These are phyloP conservation scores for Colletotrichum camelliae DNA, from an alignment of 2,329 filamentous ascomycete species.

Conservation along the genomic window DNA sequence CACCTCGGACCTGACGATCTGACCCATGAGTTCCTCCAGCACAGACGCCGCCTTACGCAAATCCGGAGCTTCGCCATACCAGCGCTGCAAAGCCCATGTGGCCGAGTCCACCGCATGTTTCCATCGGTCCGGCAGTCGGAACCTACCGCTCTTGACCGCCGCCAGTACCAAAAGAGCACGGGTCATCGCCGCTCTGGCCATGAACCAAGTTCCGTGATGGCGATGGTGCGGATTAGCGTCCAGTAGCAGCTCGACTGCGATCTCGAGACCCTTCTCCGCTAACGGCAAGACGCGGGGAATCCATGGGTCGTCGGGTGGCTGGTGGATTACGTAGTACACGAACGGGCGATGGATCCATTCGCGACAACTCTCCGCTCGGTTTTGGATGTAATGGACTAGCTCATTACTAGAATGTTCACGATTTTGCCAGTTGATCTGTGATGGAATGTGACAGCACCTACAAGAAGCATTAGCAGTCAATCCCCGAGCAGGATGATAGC, in stretches of 20 bases:
- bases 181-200: conserved; percentile 24
- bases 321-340: conserved; percentile 32
- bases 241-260: conserved; percentile 25
- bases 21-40: conserved; percentile 7
- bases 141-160: conserved; percentile 22
- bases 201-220: conserved; percentile 36
- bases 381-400: conserved; percentile 27
- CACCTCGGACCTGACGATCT: conserved; percentile 3
- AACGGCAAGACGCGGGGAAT: conserved; percentile 17
- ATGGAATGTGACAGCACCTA: conserved; percentile 22
- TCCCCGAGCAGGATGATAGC: not conserved
- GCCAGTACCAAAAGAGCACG: conserved; percentile 31
- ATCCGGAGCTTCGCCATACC: conserved; percentile 27
- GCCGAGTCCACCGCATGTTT: conserved; percentile 25
- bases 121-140: conserved; percentile 24
- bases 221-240: conserved; percentile 30
- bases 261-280: conserved; percentile 25
- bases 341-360: conserved; percentile 35
- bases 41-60: conserved; percentile 15
- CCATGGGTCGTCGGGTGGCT: conserved; percentile 14
- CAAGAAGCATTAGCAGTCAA: not conserved
- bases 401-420: conserved; percentile 19
- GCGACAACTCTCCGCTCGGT: conserved; percentile 25
- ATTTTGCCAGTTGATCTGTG: conserved; percentile 20
- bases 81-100: conserved; percentile 21